A percentile compares a stretch with the other conserved stretches of the same genome.
Conservation (phyloP, 805 yeast species). For the Limtongia smithiae region DNA sequence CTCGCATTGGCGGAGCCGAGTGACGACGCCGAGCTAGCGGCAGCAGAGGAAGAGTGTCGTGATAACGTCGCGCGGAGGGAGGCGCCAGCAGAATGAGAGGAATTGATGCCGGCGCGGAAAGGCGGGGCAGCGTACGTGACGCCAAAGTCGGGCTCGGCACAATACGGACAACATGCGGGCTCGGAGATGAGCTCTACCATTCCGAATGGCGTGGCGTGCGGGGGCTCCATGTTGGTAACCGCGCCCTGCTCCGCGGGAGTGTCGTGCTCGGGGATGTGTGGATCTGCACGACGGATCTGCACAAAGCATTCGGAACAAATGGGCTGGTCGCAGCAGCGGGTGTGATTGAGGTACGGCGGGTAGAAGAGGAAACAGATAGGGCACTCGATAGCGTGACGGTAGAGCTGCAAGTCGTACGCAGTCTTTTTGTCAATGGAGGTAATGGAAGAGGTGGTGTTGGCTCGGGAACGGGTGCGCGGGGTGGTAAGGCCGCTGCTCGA, state of each 20-base stretch:
- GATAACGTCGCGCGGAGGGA: conserved; percentile 21
- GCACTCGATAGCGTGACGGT: conserved; percentile 72
- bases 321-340: conserved; percentile 88
- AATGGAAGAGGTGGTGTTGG: conserved; percentile 20
- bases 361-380: conserved; percentile 90
- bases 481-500: background rate
- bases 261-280: conserved; percentile 71
- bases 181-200: conserved; percentile 61
- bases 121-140: conserved; percentile 77
- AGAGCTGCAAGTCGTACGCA: conserved; percentile 50
- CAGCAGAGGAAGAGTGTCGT: conserved; percentile 20
- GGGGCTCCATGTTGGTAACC: background rate
- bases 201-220: conserved; percentile 18
- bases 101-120: conserved; percentile 40
- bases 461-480: conserved; percentile 14
- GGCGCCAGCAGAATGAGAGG: conserved; percentile 15
- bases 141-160: conserved; percentile 84
- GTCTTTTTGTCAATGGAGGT: conserved; percentile 8
- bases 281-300: conserved; percentile 85
- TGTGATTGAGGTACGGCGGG: conserved; percentile 70
- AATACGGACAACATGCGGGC: conserved; percentile 88
- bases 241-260: too few relatives aligned
- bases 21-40: conserved; percentile 18
- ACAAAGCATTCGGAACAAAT: conserved; percentile 97
- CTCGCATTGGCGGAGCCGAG: conserved; percentile 1